These are phyloP conservation scores for Funneliformis caledonium DNA, from an alignment of 371 early-diverging fungal species.

Conservation along the genomic window DNA sequence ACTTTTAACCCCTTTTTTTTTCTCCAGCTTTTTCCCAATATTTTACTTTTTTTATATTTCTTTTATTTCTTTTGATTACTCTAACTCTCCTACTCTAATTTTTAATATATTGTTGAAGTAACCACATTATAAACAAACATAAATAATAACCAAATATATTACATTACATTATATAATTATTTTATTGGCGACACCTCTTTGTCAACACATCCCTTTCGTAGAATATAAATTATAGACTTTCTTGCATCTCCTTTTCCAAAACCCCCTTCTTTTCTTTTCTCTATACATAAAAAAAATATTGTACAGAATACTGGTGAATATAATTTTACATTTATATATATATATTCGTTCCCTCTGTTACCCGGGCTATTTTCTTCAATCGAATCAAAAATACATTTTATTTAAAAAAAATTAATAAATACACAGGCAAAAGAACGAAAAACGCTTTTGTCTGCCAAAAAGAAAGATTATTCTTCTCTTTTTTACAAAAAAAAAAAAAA, in stretches of 20 bases:
- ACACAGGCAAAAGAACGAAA: not conserved
- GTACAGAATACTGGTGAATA: conserved; percentile 20
- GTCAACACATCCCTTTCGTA: conserved; percentile 2
- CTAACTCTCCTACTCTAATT: not conserved
- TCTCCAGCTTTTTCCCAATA: not conserved
- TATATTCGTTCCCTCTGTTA: not conserved
- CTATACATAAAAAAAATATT: not conserved
- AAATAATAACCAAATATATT: not conserved
- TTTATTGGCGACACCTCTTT: not conserved
- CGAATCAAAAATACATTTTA: not conserved
- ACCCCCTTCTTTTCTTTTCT: not conserved
- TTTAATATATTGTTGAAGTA: not conserved
- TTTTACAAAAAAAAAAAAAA: not conserved
- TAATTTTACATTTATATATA: conserved; percentile 9
- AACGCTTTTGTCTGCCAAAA: not conserved
- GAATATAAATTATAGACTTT: conserved; percentile 15
- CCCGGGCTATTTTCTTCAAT: not conserved
- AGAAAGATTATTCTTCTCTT: conserved; percentile 4
- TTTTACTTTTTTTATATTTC: not conserved
- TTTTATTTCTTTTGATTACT: not conserved
- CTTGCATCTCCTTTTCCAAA: not conserved
- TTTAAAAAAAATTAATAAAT: conserved; percentile 1
- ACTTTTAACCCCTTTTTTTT: not conserved
- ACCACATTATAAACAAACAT: not conserved
- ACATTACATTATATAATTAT: not conserved